Conservation (phyloP, 129 eudicot genomes). For the Heracleum sosnowskyi region DNA sequence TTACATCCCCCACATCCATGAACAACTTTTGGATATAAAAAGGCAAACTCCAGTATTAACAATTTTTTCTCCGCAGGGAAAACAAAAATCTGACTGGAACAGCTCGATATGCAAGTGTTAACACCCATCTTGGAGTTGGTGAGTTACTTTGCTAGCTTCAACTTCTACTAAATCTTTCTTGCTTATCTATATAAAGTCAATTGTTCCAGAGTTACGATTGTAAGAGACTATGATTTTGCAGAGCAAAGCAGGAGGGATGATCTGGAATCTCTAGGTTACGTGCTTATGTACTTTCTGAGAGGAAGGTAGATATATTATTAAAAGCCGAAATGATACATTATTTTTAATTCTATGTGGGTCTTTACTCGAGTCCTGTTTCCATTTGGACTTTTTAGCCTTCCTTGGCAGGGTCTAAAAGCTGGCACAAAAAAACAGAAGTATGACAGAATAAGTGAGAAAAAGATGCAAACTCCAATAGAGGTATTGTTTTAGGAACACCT, state of each 20-base stretch:
- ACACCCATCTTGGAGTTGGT: constrained; percentile 86
- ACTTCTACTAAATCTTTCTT: not conserved
- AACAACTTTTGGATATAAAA: not conserved
- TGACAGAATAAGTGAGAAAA: constrained; percentile 64
- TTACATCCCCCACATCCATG: not conserved
- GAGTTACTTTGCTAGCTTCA: constrained; percentile 13
- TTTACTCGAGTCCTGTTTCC: constrained; percentile 9
- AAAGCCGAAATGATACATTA: constrained; percentile 1
- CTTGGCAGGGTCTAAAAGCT: constrained; percentile 69
- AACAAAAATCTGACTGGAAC: constrained; percentile 88
- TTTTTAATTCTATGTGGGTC: not conserved
- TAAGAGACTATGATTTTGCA: constrained; percentile 15
- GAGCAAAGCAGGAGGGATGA: constrained; percentile 94
- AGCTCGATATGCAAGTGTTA: constrained; percentile 83
- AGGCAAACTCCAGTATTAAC: not conserved
- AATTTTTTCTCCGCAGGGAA: constrained; percentile 35
- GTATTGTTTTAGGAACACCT: constrained; percentile 17
- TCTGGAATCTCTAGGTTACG: constrained; percentile 83
- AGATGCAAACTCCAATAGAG: constrained; percentile 62
- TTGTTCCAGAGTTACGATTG: not conserved
- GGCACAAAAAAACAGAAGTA: constrained; percentile 69
- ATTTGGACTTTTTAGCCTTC: constrained; percentile 35
- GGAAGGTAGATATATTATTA: constrained; percentile 49
- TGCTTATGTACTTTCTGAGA: constrained; percentile 81
- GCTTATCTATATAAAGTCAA: not conserved